These are phyloP conservation scores for Calonectria pauciramosa DNA, from an alignment of 2,329 filamentous ascomycete species.

Conservation along the genomic window DNA sequence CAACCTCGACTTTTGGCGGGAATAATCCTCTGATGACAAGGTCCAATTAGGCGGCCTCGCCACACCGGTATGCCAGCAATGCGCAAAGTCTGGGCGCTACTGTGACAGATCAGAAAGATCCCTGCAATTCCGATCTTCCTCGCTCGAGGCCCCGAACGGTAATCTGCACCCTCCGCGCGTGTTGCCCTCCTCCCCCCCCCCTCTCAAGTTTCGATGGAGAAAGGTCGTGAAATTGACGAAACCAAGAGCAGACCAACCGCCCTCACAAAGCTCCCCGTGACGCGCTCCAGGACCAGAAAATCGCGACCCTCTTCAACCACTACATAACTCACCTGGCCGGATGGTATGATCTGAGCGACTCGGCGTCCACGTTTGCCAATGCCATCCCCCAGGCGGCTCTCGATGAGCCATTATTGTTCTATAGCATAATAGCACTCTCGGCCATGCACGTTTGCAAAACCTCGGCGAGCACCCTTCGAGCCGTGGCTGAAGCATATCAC, in stretches of 20 bases:
- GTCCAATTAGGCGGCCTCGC: conserved; percentile 48
- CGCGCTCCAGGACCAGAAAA: conserved; percentile 47
- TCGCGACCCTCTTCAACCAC: conserved; percentile 54
- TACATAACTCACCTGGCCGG: conserved; percentile 56
- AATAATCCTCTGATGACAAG: conserved; percentile 13
- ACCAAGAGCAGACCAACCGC: conserved; percentile 4
- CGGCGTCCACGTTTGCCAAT: conserved; percentile 50
- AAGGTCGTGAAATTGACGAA: conserved; percentile 7
- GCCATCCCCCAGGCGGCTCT: conserved; percentile 54
- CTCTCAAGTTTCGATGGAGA: neutral
- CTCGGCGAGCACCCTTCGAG: conserved; percentile 40
- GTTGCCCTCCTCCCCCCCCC: too few species aligned
- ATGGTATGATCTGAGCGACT: conserved; percentile 64
- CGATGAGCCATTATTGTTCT: conserved; percentile 57
- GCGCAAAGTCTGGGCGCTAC: conserved; percentile 48
- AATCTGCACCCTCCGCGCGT: neutral
- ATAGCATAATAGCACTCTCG: conserved; percentile 59
- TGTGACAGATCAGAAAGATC: conserved; percentile 50
- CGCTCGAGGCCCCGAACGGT: neutral
- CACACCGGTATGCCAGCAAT: conserved; percentile 51
- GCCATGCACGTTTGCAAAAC: conserved; percentile 56
- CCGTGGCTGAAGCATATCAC: conserved; percentile 56
- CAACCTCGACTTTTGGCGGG: neutral
- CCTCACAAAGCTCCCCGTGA: conserved; percentile 40
- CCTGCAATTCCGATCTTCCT: conserved; percentile 20